Conservation (phyloP, 345 rosid genomes). For the Dipteronia sinensis region DNA sequence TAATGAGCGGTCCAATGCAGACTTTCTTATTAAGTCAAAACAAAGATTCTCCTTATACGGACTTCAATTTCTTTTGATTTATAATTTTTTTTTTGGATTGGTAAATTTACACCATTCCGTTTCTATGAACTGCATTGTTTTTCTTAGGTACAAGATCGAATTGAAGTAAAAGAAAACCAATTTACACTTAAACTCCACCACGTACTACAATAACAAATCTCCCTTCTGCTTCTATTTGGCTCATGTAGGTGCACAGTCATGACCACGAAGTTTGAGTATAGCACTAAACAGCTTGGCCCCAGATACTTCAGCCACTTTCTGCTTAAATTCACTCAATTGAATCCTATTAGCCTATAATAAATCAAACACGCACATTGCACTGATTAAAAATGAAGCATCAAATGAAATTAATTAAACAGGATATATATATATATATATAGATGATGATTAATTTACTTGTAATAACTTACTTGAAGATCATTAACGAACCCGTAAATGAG, state of each 20-base stretch:
- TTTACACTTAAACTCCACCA: no score
- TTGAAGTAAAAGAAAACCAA: no score
- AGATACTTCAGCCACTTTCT: slow-evolving; percentile 3
- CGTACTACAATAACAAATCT: no score
- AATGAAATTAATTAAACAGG: not conserved
- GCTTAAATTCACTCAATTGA: not conserved
- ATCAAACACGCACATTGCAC: not conserved
- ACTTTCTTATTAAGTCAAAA: no score
- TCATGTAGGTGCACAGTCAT: not conserved
- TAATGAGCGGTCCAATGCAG: no score
- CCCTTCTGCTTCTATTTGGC: not conserved
- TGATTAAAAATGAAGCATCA: not conserved
- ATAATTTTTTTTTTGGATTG: no score
- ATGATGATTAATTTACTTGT: no score
- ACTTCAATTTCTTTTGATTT: no score
- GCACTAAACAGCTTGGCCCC: slow-evolving; percentile 19
- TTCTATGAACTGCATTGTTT: no score
- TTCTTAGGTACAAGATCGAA: no score
- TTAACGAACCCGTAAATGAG: not conserved
- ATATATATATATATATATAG: not conserved
- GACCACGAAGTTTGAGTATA: not conserved
- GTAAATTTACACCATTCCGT: no score
- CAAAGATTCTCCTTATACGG: no score
- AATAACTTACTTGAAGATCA: slow-evolving; percentile 22
- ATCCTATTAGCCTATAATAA: slow-evolving; percentile 20